Base-by-base conservation (phyloP, 495 filamentous ascomycete genomes). In the Elasticomyces elasticus region DNA sequence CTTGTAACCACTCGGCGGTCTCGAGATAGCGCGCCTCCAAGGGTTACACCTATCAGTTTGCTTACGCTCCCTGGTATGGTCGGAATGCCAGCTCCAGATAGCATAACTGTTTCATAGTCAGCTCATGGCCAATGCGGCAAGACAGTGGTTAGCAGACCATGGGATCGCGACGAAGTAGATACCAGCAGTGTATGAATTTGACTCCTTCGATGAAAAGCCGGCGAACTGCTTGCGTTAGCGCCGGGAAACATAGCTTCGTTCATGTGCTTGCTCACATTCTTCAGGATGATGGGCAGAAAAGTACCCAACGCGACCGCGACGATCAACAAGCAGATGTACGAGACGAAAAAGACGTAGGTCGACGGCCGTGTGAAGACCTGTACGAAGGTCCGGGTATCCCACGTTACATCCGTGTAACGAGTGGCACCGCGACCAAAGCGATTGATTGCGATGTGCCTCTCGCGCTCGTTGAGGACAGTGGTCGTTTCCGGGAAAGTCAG, bases 381-480 rank as follows among this genome's bases (percentile, higher is more conserved):
- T 7, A 33, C 15, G 30, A 33, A 33, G 30, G 30, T 33, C 30
- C 15, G 7, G 30, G 30, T 38, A 24, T 23, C 22, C 51, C 51
- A 51, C 13, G 57, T 51, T 7, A 55, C 45, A 27, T 55, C 51
- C 5, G 51, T 51, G 2, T 37, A 12, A 12, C 45, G 24, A 19
- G 51, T 55, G 20, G 51, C 50, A n/a, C 57, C 57, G 28, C 52
- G 45, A 27, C 52, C 47, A 45, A 60, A 51, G 35, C 52, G 37
- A 46, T 56, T 51, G 30, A 55, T 56, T 11, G 52, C 52, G 38
- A 56, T 41, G 46, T 60, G 33, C n/a, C 50, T 23, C 23, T 59
- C 51, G 10, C 56, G 50, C 10, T 59, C 56, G 1, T 51, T 47
- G 23, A 54, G 44, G 11, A 51, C 51, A 13, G 27, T 19, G 12